phyloP scores from a whole-genome alignment of 805 yeast genomes.

The Kuraishia cidri region DNA sequence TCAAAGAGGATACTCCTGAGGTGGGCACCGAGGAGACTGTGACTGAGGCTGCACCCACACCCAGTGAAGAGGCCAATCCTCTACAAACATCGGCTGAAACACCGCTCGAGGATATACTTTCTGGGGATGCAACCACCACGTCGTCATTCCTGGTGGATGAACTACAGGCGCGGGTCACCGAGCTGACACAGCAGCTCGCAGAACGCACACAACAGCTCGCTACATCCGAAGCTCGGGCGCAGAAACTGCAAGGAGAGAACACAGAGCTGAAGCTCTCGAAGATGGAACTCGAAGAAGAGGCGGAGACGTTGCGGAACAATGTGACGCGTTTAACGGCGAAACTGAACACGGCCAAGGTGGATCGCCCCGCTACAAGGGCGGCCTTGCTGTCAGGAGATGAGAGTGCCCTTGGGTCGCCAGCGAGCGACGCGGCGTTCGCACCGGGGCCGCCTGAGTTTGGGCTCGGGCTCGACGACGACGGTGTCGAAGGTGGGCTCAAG shows the following conservation, averaged over 20 bases:
- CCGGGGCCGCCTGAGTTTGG: conserved; percentile 10
- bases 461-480: too few species aligned
- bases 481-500: too few species aligned
- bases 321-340: too few species aligned
- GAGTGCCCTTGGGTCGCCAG: neutral
- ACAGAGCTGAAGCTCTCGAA: conserved; percentile 15
- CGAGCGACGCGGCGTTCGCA: conserved; percentile 2
- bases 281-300: conserved; percentile 24
- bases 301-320: conserved; percentile 24
- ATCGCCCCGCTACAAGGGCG: too few species aligned
- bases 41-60: neutral
- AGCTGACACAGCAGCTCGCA: conserved; percentile 22
- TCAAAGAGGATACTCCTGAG: conserved; percentile 12
- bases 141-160: too few species aligned
- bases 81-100: too few species aligned
- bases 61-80: neutral
- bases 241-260: conserved; percentile 11
- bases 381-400: too few species aligned
- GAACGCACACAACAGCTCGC: conserved; percentile 18
- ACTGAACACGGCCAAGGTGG: too few species aligned
- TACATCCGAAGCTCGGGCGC: neutral
- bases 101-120: too few species aligned
- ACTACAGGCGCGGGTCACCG: too few species aligned
- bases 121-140: too few species aligned
- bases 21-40: conserved; percentile 8